Base-by-base conservation (phyloP, 768 basidiomycete genomes). In the Gloeostereum incarnatum region DNA sequence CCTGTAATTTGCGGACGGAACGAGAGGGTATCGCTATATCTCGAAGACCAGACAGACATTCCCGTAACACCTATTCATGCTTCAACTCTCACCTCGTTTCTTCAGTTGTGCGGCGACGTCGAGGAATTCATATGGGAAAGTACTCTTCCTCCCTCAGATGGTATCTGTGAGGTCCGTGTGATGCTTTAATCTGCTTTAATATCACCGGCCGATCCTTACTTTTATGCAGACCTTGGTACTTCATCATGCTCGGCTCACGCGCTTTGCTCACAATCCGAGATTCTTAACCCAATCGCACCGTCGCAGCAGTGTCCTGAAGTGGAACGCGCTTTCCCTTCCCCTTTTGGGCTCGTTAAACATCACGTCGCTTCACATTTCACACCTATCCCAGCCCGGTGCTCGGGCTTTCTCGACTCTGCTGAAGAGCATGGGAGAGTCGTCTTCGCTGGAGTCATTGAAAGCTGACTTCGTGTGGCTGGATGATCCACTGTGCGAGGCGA, bases 401-500 rank as follows among this genome's bases (percentile, higher is more conserved):
- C 50, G 52, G 27, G 53, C 59, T 5, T 49, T 65, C 21, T 41
- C 47, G 7, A 21, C 36, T 8, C 41, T 63, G 13, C 42, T 63
- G 6, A 37, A 41, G 4, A 42, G 41, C 18, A 34, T 59, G 16
- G 55, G 50, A 13, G 57, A 61, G 36, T 42, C 49, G 25, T 58
- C 59, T n/a, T 24, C 44, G 14, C 43, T 63, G 31, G 59, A 65
- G 36, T 45, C 49, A 16, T 40, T 65, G n/a, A 33, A 20, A 26
- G 39, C 63, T 27, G 56, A 65, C 45, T 58, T 63, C 34, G 47
- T 63, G 17, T 65, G 62, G 63, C 45, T 65, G 38, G 63, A 65
- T 44, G 63, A 64, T 44, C 31, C 42, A 16, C 41, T 65, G 11
- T 63, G 63, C 43, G 50, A 62, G 20, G 51, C 45, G 35, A 51